Base-by-base conservation (phyloP, 2,329 filamentous ascomycete species). In the Xylariaceae sp. region DNA sequence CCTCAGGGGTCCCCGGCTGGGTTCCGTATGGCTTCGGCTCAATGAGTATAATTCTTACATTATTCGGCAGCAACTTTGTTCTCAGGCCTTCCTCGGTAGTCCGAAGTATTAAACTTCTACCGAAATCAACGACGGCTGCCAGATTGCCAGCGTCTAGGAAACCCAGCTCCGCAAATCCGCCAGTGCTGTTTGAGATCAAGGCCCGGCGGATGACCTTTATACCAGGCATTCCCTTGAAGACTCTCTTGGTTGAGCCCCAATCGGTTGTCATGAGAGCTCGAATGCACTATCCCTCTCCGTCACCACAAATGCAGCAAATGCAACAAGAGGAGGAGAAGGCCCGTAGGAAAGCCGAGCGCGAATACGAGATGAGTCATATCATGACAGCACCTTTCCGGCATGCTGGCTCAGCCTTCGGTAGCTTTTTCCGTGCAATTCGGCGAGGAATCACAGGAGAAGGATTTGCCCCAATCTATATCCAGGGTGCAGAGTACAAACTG, bases 51-150 rank as follows among this genome's bases (percentile, higher is more conserved):
- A 57, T 77, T 42, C 80, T 85, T 67, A 76, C 69, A 39, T 67
- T 65, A 30, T 71, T 84, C 60, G 83, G 81, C 44, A 73, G 73
- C 34, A 75, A 76, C 47, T 76, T 85, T 50, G 59, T 83, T 17
- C 22, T 26, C 22, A 6, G 11, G 22, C 22, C 22, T 26, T 26
- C 22, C 22, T 6, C 22, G 6, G 22, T 26, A 6, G 22, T 26
- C 22, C 22, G 22, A 26, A 6, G 22, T 26, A 11, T 26, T 6
- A 26, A 26, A 6, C 6, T 26, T 11, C 6, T 26, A 32, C 30
- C 30, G 15, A 17, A 13, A 32, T 17, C 30, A 7, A 17, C 30
- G 15, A 32, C 30, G 30, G n/a, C 26, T n/a, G n/a, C 26, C 26
- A 18, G 32, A 15, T 11, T 45, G 26, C 43, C 47, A 17, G 44